Evolutionary conservation across 176 grass and related monocot species (phyloP), one percentile per base, ranked within the genome.

Genomic region (Oryza rufipogon): DNA sequence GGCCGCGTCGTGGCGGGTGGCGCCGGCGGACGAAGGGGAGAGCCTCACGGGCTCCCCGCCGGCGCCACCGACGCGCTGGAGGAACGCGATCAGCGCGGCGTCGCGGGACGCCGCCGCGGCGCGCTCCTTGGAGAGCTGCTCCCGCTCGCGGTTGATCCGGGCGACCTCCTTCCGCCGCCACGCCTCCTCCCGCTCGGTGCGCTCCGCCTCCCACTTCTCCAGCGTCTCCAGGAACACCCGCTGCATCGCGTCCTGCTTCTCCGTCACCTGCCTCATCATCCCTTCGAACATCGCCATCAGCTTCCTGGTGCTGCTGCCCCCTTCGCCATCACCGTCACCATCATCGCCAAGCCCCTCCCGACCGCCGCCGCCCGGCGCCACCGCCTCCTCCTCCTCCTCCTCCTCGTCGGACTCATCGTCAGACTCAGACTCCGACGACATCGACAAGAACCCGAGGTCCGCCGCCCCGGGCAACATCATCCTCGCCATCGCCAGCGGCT

Each of bases 171-270:
- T 87, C 4, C 85, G 75, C 11, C 94, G 85, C 94, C 94, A 97
- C 6, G 87, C 89, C 70, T 97, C 94, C 81, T 97, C 94, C 4
- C 94, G 84, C 49, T 89, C 85, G 76, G 89, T 94, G 86, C 92
- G 86, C 71, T 94, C 95, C 41, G 87, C 39, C 28, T 97, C 95
- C 73, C 85, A 87, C 81, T 84, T 89, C 65, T 92, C 95, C 0
- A 97, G 80, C 79, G 86, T 90, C 75, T 92, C 90, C 81, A 97
- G 54, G 82, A 97, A 92, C 52, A 67, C 68, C 9, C 83, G 88
- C 74, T 97, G 95, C 90, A 92, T 92, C 15, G 61, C 90, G 74
- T 92, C 95, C 63, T 97, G 95, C 92, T 93, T 87, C 56, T 94
- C 94, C 64, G 85, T 90, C 30, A 97, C 86, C 79, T 85, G 85